Base-by-base conservation (phyloP, 2,329 filamentous ascomycete genomes). In the Ophiostoma sp. region DNA sequence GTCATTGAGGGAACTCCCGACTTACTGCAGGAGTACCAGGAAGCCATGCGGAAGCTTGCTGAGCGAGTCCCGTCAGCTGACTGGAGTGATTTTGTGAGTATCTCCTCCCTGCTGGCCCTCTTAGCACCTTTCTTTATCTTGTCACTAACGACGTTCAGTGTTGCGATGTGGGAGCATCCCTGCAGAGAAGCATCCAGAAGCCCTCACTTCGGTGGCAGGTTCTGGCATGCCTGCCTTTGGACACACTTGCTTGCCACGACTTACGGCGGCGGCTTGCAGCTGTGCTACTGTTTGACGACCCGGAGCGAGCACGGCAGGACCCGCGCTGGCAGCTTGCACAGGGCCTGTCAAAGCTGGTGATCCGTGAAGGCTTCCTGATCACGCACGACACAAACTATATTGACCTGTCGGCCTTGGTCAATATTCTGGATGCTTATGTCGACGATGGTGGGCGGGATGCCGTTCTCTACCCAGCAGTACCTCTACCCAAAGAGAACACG, bases 351-450 rank as follows among this genome's bases (percentile, higher is more conserved):
- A 71, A 79, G n/a, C 80, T 81, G 12, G 78, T 68, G 0, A 55
- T 36, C 2, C 69, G 70, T 5, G 66, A 65, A 18, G 67, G 66
- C 11, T 89, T 89, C 73, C 75, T 77, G 36, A 79, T 89, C 72
- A 81, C 76, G 3, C 79, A 79, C 16, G 73, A 81, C 42, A 90
- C 88, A 0, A 80, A 97, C 77, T 97, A 91, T 77, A 80, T 81
- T 16, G 82, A 88, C 67, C 83, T 97, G 1, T 81, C 83, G 45
- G 87, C 90, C 2, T 81, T 87, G 16, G 81, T 91, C 3, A 78
- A 83, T 3, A 83, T 96, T 27, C 83, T 97, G 5, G 89, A 95
- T 74, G 84, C 92, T 52, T 89, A 87, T 16, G 81, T 97, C 66
- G 91, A 92, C 70, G 85, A 89, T 69, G 69, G 66, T 7, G 71